Conservation (phyloP, 2,329 filamentous ascomycete genomes). For the Colletotrichum chlorophyti region DNA sequence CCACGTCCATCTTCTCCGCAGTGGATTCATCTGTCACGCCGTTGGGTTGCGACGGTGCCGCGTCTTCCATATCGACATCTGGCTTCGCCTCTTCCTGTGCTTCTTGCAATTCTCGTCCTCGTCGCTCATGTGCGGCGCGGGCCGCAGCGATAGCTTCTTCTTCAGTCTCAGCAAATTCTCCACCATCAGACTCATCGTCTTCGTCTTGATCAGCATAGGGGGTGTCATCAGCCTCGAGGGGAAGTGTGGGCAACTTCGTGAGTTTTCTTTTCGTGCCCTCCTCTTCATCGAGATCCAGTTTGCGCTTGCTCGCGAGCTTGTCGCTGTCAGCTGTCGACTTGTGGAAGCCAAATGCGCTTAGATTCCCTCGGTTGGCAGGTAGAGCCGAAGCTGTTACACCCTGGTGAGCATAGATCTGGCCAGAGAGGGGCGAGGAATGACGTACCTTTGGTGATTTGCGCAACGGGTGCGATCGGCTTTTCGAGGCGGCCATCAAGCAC, state of each 20-base stretch:
- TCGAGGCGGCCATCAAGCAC: conserved; percentile 49
- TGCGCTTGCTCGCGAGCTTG: conserved; percentile 73
- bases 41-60: conserved; percentile 32
- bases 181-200: conserved; percentile 76
- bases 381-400: conserved; percentile 55
- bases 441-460: conserved; percentile 46
- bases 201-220: conserved; percentile 69
- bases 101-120: conserved; percentile 69
- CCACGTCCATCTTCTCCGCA: conserved; percentile 62
- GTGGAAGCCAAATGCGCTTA: conserved; percentile 84
- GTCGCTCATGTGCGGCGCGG: conserved; percentile 83
- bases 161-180: conserved; percentile 81
- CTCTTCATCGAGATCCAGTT: conserved; percentile 87
- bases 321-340: conserved; percentile 71
- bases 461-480: conserved; percentile 39
- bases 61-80: conserved; percentile 24
- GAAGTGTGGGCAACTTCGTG: conserved; percentile 83
- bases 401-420: conserved; percentile 33
- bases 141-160: conserved; percentile 88
- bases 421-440: background rate
- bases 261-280: conserved; percentile 87
- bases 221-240: conserved; percentile 68
- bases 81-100: conserved; percentile 55
- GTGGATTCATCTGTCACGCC: conserved; percentile 32
- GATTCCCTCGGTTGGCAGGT: conserved; percentile 74